These are phyloP conservation scores for Trichoderma sp. DNA, from an alignment of 2,329 filamentous ascomycete genomes.

Conservation along the genomic window DNA sequence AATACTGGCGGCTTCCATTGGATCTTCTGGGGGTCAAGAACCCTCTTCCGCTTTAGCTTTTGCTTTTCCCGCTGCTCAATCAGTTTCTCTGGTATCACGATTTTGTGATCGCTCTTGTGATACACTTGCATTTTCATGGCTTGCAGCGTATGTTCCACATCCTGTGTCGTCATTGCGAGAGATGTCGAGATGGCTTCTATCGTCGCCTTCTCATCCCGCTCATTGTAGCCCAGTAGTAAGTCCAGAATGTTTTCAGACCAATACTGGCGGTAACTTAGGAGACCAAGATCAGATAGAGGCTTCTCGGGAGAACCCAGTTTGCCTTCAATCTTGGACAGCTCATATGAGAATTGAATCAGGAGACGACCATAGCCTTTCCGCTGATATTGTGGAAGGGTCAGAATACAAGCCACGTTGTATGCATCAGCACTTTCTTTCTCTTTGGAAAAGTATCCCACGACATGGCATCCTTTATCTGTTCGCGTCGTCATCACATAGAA, in stretches of 20 bases:
- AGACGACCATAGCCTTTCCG: constrained; percentile 91
- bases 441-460: constrained; percentile 99
- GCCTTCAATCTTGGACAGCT: constrained; percentile 90
- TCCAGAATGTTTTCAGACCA: constrained; percentile 97
- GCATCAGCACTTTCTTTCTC: constrained; percentile 96
- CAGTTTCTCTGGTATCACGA: constrained; percentile 85
- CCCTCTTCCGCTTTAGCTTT: constrained; percentile 74
- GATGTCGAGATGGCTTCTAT: constrained; percentile 81
- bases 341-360: constrained; percentile 96
- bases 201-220: constrained; percentile 71
- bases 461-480: constrained; percentile 86
- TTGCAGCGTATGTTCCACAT: constrained; percentile 93
- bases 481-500: constrained; percentile 97
- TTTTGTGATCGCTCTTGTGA: constrained; percentile 94
- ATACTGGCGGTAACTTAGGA: constrained; percentile 94
- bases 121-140: constrained; percentile 95
- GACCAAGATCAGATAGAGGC: constrained; percentile 87
- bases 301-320: constrained; percentile 97
- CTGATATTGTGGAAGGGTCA: constrained; percentile 95
- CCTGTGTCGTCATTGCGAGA: constrained; percentile 94
- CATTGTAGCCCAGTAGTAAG: constrained; percentile 73
- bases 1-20: constrained; percentile 98
- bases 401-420: constrained; percentile 97
- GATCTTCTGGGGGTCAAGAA: constrained; percentile 77
- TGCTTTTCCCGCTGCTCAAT: constrained; percentile 79